These are phyloP conservation scores for Russula ochroleuca DNA, from an alignment of 768 basidiomycete species.

Conservation along the genomic window DNA sequence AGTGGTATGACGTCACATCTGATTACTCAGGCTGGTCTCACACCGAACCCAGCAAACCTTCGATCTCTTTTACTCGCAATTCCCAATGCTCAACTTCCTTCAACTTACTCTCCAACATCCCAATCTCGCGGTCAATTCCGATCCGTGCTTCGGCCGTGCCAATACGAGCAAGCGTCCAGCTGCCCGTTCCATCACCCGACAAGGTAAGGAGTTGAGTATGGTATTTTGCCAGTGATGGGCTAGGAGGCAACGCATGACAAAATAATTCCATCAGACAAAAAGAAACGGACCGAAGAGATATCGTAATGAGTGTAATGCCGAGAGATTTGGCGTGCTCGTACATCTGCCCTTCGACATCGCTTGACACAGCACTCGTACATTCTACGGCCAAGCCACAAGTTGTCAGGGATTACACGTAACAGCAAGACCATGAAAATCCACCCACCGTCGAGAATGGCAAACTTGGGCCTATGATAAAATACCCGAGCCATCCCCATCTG, in stretches of 20 bases:
- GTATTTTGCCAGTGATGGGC: constrained; percentile 83
- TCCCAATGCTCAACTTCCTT: constrained; percentile 74
- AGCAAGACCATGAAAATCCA: constrained; percentile 6
- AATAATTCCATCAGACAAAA: background rate
- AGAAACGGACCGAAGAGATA: constrained; percentile 67
- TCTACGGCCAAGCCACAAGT: constrained; percentile 44
- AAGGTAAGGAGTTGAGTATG: constrained; percentile 84
- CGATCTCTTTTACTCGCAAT: constrained; percentile 57
- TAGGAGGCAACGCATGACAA: constrained; percentile 30
- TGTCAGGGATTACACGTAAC: background rate
- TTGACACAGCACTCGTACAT: constrained; percentile 93
- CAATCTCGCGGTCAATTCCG: constrained; percentile 74
- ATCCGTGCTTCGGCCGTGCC: constrained; percentile 70
- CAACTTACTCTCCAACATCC: constrained; percentile 57
- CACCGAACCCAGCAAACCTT: constrained; percentile 42
- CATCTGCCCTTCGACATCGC: constrained; percentile 94
- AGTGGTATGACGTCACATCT: background rate
- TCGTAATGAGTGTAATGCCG: constrained; percentile 89
- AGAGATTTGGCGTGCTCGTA: constrained; percentile 88
- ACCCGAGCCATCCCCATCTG: constrained; percentile 92
- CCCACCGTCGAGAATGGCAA: constrained; percentile 82
- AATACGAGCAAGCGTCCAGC: constrained; percentile 68
- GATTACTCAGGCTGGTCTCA: background rate
- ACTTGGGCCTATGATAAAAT: constrained; percentile 81
- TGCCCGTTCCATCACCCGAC: constrained; percentile 61